A percentile compares a stretch with the other conserved stretches of the same genome.
Conservation (phyloP, 2,329 filamentous ascomycete genomes). For the Fusarium sp. region DNA sequence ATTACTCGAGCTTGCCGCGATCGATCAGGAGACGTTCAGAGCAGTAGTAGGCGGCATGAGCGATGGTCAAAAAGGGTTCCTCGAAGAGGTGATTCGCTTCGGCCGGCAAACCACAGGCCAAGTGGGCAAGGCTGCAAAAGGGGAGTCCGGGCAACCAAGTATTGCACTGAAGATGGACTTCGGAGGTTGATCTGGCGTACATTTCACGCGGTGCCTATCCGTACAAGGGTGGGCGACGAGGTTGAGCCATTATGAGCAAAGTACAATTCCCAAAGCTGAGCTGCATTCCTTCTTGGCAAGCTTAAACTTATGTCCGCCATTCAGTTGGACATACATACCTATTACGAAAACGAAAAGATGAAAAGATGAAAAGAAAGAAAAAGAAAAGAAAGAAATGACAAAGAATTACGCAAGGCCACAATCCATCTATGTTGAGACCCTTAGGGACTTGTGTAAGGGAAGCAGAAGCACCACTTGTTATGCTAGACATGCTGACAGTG, state of each 20-base stretch:
- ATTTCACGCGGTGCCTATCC: neutral
- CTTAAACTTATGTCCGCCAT: neutral
- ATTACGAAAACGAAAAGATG: slow-evolving; percentile 10
- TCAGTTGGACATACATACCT: neutral
- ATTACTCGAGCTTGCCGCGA: slow-evolving; percentile 82
- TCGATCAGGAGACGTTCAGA: slow-evolving; percentile 78
- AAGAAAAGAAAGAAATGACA: neutral
- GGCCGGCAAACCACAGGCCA: slow-evolving; percentile 61
- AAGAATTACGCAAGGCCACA: neutral
- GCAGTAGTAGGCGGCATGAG: slow-evolving; percentile 77
- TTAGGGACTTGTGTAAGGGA: neutral
- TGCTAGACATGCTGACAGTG: slow-evolving; percentile 10
- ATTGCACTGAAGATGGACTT: slow-evolving; percentile 98
- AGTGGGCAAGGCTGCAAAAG: slow-evolving; percentile 50
- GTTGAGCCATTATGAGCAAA: slow-evolving; percentile 2
- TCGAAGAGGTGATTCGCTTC: slow-evolving; percentile 82
- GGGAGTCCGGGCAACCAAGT: slow-evolving; percentile 71
- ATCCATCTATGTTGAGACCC: neutral
- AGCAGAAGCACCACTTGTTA: neutral
- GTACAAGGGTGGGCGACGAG: neutral
- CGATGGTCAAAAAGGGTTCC: slow-evolving; percentile 74
- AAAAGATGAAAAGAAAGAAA: neutral
- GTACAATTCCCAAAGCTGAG: slow-evolving; percentile 3
- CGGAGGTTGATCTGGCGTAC: slow-evolving; percentile 53
- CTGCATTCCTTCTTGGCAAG: slow-evolving; percentile 13